These are phyloP conservation scores for Tricholoma terreum DNA, from an alignment of 768 basidiomycete species.

Conservation along the genomic window DNA sequence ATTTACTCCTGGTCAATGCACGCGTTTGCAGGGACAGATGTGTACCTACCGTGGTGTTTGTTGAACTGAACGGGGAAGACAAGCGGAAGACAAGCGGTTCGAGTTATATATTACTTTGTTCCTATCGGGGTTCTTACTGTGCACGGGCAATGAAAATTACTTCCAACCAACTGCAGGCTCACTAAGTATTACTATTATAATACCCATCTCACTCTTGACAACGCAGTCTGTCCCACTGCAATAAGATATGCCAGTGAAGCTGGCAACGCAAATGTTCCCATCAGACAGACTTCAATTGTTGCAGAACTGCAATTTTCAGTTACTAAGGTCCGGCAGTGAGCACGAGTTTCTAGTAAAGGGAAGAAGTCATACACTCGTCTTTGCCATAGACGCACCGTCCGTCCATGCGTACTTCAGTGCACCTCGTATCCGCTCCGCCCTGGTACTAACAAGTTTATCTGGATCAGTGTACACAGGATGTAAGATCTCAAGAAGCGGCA, in stretches of 20 bases:
- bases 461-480: background rate
- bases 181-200: background rate
- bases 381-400: slow-evolving; percentile 47
- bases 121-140: background rate
- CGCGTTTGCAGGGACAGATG: slow-evolving; percentile 40
- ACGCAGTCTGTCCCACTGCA: background rate
- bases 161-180: background rate
- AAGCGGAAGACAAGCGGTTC: too few relatives aligned
- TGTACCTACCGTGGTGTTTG: slow-evolving; percentile 41
- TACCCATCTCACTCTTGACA: background rate
- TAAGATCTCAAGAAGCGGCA: background rate
- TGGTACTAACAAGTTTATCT: slow-evolving; percentile 62
- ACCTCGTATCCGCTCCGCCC: slow-evolving; percentile 64
- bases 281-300: background rate
- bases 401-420: slow-evolving; percentile 75
- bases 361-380: background rate
- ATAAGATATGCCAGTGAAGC: background rate
- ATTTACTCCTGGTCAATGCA: slow-evolving; percentile 45
- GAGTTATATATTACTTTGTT: too few relatives aligned
- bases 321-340: background rate
- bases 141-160: background rate
- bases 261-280: too few relatives aligned
- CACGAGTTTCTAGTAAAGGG: background rate
- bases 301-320: background rate
- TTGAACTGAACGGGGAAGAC: slow-evolving; percentile 10